phyloP scores from a whole-genome alignment of 2,329 filamentous ascomycete genomes.

The Alternaria viburni region DNA sequence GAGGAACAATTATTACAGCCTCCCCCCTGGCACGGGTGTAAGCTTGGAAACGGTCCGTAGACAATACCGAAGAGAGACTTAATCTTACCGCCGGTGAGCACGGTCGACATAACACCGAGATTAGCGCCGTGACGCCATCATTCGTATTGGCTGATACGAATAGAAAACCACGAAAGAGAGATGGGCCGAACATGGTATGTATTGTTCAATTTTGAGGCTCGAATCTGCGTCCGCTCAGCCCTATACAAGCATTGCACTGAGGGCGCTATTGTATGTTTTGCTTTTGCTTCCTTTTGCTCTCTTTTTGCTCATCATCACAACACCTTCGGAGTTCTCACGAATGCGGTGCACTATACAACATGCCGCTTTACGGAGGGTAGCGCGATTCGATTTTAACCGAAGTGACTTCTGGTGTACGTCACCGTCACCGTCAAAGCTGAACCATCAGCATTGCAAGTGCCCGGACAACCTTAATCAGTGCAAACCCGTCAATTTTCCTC shows the following conservation, averaged over 20 bases:
- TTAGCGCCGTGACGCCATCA: not conserved
- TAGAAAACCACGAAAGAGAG: not conserved
- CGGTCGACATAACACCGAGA: not conserved
- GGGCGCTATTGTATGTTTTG: not conserved
- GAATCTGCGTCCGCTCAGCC: not conserved
- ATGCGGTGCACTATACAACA: not conserved
- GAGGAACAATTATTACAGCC: not conserved
- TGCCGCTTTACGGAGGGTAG: not conserved
- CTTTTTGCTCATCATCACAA: not conserved
- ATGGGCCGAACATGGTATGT: not conserved
- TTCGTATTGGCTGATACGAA: not conserved
- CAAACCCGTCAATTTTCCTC: not conserved
- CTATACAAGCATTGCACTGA: not conserved
- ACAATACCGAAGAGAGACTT: not conserved
- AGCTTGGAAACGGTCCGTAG: not conserved
- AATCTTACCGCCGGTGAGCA: not conserved
- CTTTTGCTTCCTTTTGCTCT: not conserved
- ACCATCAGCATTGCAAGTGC: not conserved
- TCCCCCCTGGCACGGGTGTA: not conserved
- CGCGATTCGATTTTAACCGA: not conserved
- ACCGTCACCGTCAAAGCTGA: not conserved
- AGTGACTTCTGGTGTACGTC: not conserved
- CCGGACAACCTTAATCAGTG: not conserved
- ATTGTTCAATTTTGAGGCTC: not conserved
- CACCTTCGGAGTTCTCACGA: not conserved